These are phyloP conservation scores for Fraxinus quadrangulata DNA, from an alignment of 257 asterid species.

Conservation along the genomic window DNA sequence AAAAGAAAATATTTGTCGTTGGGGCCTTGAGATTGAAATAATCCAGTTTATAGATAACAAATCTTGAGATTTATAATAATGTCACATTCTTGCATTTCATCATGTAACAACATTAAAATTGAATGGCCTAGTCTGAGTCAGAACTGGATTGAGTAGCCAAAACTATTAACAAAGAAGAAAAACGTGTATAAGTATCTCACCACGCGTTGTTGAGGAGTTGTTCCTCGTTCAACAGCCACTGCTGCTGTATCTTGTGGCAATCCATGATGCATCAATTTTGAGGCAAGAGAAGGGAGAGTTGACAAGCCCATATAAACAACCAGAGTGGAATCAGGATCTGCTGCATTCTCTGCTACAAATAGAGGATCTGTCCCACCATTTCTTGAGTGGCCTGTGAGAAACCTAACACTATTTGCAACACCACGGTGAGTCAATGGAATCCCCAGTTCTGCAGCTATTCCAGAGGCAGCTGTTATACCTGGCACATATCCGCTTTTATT, in stretches of 20 bases:
- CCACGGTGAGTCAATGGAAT: conserved; percentile 98
- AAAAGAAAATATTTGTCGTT: too few species aligned
- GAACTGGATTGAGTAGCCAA: too few species aligned
- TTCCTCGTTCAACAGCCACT: conserved; percentile 92
- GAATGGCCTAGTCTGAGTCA: too few species aligned
- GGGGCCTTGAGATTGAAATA: too few species aligned
- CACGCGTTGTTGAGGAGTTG: conserved; percentile 89
- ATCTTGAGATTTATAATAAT: too few species aligned
- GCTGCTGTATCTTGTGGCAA: conserved; percentile 85
- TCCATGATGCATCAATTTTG: conserved; percentile 69
- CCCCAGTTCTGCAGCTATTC: conserved; percentile 94
- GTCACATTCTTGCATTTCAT: too few species aligned
- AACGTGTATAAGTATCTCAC: conserved; percentile 31
- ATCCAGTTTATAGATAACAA: too few species aligned
- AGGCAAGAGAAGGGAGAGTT: conserved; percentile 84
- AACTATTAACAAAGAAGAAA: background rate
- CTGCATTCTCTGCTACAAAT: conserved; percentile 80
- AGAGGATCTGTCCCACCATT: conserved; percentile 95
- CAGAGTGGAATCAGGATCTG: conserved; percentile 85
- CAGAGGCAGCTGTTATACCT: conserved; percentile 99
- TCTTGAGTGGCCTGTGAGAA: conserved; percentile 92
- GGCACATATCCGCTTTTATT: conserved; percentile 25
- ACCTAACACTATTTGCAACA: conserved; percentile 79
- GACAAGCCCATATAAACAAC: conserved; percentile 95
- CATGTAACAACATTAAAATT: too few species aligned